Conservation (phyloP, 768 basidiomycete species). For the Kwoniella dejecticola region DNA sequence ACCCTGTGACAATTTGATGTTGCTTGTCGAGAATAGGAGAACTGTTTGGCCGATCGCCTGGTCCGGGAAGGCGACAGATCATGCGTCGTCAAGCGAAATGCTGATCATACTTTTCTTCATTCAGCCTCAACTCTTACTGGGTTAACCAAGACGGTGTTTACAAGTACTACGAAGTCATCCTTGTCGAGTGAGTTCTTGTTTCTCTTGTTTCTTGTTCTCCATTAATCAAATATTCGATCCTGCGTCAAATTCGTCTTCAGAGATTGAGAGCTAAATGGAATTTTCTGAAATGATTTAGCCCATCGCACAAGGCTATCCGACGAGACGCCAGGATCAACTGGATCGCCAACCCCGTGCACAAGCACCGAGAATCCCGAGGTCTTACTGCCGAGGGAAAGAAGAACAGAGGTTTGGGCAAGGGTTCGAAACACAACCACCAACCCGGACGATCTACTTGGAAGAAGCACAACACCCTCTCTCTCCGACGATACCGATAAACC, state of each 20-base stretch:
- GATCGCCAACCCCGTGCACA: constrained; percentile 98
- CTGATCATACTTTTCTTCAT: constrained; percentile 3
- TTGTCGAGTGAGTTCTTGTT: constrained; percentile 76
- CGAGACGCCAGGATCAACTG: constrained; percentile 98
- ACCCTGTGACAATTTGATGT: too few relatives aligned
- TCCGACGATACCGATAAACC: constrained; percentile 57
- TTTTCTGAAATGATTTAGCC: too few relatives aligned
- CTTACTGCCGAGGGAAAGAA: constrained; percentile 95
- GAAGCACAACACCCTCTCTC: constrained; percentile 83
- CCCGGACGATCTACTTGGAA: constrained; percentile 92
- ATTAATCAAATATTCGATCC: too few relatives aligned
- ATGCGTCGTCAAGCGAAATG: background rate
- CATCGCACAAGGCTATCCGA: constrained; percentile 67
- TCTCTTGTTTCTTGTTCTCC: constrained; percentile 1
- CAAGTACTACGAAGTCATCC: constrained; percentile 99
- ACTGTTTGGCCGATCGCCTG: too few relatives aligned
- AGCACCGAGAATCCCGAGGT: constrained; percentile 94
- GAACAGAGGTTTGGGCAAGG: constrained; percentile 98
- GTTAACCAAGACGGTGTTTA: constrained; percentile 98
- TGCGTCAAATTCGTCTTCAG: too few relatives aligned
- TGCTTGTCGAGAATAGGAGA: too few relatives aligned
- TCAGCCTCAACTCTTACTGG: constrained; percentile 78
- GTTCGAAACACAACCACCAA: constrained; percentile 88
- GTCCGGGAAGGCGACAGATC: too few relatives aligned
- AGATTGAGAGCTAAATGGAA: too few relatives aligned